Base-by-base conservation (phyloP, 2,329 filamentous ascomycete genomes). In the Aspergillus carbonarius region DNA sequence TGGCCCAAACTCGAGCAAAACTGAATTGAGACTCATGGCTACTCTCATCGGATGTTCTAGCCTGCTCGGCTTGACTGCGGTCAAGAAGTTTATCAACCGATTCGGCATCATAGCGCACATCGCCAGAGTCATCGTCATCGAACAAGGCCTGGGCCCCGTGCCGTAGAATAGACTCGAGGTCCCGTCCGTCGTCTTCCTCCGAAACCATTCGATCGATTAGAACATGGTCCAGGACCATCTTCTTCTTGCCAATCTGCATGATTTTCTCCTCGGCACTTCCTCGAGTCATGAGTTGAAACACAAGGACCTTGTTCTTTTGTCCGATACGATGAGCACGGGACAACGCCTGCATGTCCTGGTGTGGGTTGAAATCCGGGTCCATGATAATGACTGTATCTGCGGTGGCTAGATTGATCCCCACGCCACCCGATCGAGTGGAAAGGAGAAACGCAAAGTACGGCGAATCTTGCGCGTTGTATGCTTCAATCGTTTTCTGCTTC, bases 351-450 rank as follows among this genome's bases (percentile, higher is more conserved):
- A 99, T 90, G 69, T 99, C 96, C 75, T 99, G 95, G 70, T 99
- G 95, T 0, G 95, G 95, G 62, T 99, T 99, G 80, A 96, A 98
- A 71, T 99, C 95, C 0, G 92, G 92, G 68, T 99, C 93, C 65
- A 98, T 86, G 64, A 99, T 97, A 64, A 99, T 97, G 61, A 99
- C 96, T 0, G 95, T 99, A 70, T 99, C 95, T 2, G 95, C 95
- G 7, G 93, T 96, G 0, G 95, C 95, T 56, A 99, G 82, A 71
- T 99, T 99, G 79, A 99, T 99, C 15, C 95, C 96, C 0, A 99
- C 93, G 68, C 96, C 95, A 55, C 95, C 95, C 17, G 96, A 93
- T 63, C 95, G 88, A 3, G 96, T 99, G 0, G 93, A 98, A 0
- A 99, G 82, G 17, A 99, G 77, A 75, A 99, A 98, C 0, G 90